phyloP scores from a whole-genome alignment of 257 asterid species.

The Lycium ferocissimum region DNA sequence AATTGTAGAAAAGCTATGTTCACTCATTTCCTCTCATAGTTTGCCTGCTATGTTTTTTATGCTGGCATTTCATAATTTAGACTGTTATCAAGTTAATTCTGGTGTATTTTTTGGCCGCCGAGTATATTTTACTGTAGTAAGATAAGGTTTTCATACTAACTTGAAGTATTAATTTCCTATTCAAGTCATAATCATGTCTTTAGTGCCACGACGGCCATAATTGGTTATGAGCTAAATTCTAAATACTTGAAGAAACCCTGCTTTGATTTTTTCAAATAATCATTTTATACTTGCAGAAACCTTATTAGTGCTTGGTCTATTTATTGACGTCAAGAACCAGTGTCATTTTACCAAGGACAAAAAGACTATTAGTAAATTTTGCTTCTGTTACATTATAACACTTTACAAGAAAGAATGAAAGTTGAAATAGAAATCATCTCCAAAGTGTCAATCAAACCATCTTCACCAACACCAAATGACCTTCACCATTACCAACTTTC shows the following conservation, averaged over 20 bases:
- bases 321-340: not conserved
- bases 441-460: constrained; percentile 45
- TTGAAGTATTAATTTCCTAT: not conserved
- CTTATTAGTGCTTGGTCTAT: not conserved
- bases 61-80: no score
- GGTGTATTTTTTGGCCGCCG: no score
- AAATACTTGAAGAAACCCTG: not conserved
- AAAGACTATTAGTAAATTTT: not conserved
- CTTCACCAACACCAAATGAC: constrained; percentile 49
- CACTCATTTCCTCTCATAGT: no score
- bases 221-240: not conserved
- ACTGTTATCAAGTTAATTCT: no score
- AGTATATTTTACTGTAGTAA: not conserved
- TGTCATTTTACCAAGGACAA: not conserved
- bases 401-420: constrained; percentile 29
- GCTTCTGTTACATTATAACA: not conserved
- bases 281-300: not conserved
- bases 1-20: no score
- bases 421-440: constrained; percentile 46
- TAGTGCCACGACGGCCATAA: not conserved
- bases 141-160: not conserved
- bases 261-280: not conserved
- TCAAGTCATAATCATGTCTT: not conserved
- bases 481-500: constrained; percentile 47
- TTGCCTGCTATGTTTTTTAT: no score